Conservation (phyloP, 1,139 yeast species). For the Protomyces inouyei region DNA sequence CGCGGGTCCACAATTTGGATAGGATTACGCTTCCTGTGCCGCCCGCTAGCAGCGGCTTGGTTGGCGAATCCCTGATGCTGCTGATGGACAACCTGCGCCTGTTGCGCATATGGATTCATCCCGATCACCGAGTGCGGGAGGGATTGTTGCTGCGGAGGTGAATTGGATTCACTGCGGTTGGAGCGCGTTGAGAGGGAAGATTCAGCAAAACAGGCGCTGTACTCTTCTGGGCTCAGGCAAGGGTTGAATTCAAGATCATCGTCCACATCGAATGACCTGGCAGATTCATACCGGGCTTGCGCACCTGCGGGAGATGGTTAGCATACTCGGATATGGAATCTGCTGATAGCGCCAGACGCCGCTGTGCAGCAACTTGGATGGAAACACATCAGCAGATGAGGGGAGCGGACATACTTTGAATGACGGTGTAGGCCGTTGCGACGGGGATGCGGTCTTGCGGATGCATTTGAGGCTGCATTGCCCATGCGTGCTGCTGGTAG, state of each 20-base stretch:
- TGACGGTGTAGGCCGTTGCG: not conserved
- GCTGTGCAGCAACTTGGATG: not conserved
- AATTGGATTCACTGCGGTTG: constrained; percentile 18
- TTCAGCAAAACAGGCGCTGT: constrained; percentile 19
- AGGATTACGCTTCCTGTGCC: not conserved
- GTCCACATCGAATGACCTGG: constrained; percentile 64
- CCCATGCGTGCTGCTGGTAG: not conserved
- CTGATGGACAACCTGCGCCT: constrained; percentile 6
- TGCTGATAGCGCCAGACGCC: not conserved
- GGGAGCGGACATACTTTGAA: not conserved
- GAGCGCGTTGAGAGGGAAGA: constrained; percentile 19
- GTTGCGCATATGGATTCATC: constrained; percentile 9
- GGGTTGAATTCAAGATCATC: constrained; percentile 73
- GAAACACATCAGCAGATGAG: not conserved
- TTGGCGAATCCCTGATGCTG: not conserved
- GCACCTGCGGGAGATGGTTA: constrained; percentile 3
- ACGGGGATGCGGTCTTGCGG: not conserved
- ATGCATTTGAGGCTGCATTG: not conserved
- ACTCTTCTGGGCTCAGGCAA: constrained; percentile 38
- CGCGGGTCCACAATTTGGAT: not conserved
- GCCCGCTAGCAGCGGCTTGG: not conserved
- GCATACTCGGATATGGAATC: not conserved
- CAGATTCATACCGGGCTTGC: constrained; percentile 43
- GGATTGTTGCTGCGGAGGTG: constrained; percentile 23
- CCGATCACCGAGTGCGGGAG: constrained; percentile 2